Evolutionary conservation across 1,284 basidiomycete species (phyloP), one percentile per base, ranked within the genome.

Genomic region (Testicularia cyperi): DNA sequence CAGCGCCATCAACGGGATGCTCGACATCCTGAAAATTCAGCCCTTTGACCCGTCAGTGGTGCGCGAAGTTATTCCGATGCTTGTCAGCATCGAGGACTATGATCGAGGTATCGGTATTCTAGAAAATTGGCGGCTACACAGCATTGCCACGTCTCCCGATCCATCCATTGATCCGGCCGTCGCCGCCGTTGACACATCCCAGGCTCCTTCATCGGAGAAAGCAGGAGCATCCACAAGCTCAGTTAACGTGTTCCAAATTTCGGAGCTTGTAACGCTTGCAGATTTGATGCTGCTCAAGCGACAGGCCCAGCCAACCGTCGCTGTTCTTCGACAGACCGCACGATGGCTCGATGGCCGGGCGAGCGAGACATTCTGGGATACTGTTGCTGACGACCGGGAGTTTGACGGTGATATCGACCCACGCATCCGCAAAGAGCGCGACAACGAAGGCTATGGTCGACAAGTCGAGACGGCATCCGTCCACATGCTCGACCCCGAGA

Each of bases 331-430:
- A 28, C 80, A 81, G 40, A 92, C 91, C 0, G 86, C 85, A 38
- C 79, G 94, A 34, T 96, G 92, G 92, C 78, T 96, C 10, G 90
- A 94, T 74, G 89, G 90, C 0, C 80, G 92, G 25, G 80, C 78
- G n/a, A 79, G 81, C 24, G 84, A 88, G 73, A 78, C 80, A 41
- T 85, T 86, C 44, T 95, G 92, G 90, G 88, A 92, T 23, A 54
- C 61, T 62, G 77, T 83, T 18, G 83, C 85, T 43, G 82, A 84
- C 26, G 94, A 97, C 74, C 80, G 91, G 43, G 92, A 96, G 77
- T 95, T 84, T 68, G 88, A 92, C 68, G 75, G 82, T 2, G 58
- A 53, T 24, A 49, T 57, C 22, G 61, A 69, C 5, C 54, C 36
- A 2, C 40, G 30, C 8, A 41, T 52, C 12, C 61, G 44, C 30